These are phyloP conservation scores for Trichoderma koningii DNA, from an alignment of 2,329 filamentous ascomycete genomes.

Conservation along the genomic window DNA sequence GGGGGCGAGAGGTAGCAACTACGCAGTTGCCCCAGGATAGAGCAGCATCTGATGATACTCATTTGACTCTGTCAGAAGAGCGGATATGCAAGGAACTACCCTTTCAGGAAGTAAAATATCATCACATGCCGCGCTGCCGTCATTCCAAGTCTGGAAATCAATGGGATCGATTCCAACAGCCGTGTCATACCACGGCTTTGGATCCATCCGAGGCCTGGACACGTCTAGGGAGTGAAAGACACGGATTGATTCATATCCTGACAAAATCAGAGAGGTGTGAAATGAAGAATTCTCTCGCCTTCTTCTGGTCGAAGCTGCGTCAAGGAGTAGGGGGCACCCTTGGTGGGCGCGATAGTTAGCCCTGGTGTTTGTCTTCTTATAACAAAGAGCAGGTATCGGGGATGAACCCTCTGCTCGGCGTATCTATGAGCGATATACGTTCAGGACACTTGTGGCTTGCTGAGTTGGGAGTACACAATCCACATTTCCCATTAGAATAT, in stretches of 20 bases:
- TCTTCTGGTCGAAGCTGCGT: neutral
- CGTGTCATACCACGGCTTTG: slow-evolving; percentile 13
- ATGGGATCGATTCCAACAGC: neutral
- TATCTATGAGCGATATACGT: slow-evolving; percentile 31
- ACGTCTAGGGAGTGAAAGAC: slow-evolving; percentile 4
- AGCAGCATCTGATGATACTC: neutral
- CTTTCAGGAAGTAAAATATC: slow-evolving; percentile 21
- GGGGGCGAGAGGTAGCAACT: neutral
- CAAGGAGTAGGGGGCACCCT: slow-evolving; percentile 11
- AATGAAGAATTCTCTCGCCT: neutral
- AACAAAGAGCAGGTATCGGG: slow-evolving; percentile 27
- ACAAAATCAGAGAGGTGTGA: slow-evolving; percentile 10
- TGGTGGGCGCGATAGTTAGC: slow-evolving; percentile 22
- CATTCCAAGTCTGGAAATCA: neutral
- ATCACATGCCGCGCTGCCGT: slow-evolving; percentile 15
- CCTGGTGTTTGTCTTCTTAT: slow-evolving; percentile 25
- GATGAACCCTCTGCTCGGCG: slow-evolving; percentile 15
- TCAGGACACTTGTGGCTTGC: slow-evolving; percentile 26
- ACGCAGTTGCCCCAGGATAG: neutral
- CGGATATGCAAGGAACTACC: slow-evolving; percentile 6
- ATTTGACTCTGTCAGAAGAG: neutral
- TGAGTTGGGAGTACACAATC: slow-evolving; percentile 22
- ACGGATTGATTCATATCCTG: slow-evolving; percentile 9
- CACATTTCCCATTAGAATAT: too few species aligned
- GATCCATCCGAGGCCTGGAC: slow-evolving; percentile 9